Conservation (phyloP, 176 grass and related monocot species). For the Phoenix dactylifera region DNA sequence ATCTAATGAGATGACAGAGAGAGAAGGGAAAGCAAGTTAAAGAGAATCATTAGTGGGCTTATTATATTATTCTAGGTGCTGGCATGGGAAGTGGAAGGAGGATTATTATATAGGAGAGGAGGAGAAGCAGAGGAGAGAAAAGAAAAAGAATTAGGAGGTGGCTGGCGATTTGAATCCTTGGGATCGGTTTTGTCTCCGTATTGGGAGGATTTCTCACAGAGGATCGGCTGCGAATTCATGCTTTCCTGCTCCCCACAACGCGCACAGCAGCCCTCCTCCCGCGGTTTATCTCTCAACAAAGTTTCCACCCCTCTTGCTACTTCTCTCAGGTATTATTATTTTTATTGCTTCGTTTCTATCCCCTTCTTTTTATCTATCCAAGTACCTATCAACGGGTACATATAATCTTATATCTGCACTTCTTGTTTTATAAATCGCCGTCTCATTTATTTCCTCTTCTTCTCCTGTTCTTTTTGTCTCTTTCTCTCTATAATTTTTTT, state of each 20-base stretch:
- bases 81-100: neutral
- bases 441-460: no score
- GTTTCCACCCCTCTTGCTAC: conserved; percentile 8
- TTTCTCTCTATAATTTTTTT: no score
- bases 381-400: no score
- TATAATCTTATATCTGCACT: no score
- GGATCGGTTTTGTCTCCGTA: conserved; percentile 44
- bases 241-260: conserved; percentile 16
- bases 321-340: neutral
- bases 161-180: conserved; percentile 29
- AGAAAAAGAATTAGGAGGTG: conserved; percentile 4
- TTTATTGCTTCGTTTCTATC: neutral
- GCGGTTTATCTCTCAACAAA: conserved; percentile 13
- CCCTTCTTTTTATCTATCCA: no score
- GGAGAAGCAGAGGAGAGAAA: neutral
- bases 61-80: neutral
- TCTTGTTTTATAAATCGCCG: no score
- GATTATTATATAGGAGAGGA: neutral
- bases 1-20: conserved; percentile 14
- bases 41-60: conserved; percentile 9
- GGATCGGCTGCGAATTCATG: conserved; percentile 18
- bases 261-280: neutral
- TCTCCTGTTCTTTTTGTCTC: no score
- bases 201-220: conserved; percentile 37
- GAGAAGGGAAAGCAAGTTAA: neutral